Evolutionary conservation across 2,329 filamentous ascomycete genomes (phyloP), one percentile per base, ranked within the genome.

Genomic region (Colletotrichum scovillei): DNA sequence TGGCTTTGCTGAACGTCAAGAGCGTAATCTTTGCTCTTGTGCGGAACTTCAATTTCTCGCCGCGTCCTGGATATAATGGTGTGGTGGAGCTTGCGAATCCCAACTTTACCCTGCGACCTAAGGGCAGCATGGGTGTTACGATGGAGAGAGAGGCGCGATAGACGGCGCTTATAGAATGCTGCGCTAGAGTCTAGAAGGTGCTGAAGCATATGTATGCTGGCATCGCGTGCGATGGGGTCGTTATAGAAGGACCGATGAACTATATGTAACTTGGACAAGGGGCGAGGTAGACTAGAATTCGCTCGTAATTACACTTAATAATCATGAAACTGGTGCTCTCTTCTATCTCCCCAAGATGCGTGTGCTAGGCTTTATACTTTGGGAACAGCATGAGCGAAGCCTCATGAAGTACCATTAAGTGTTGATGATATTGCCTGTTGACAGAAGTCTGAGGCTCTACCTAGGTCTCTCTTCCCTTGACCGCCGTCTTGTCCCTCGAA

Each of bases 1-100:
- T 76, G 66, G 74, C 74, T 5, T 42, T 74, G 11, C 46, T 76
- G 12, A 69, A 69, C 49, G n/a, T 72, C 38, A 76, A 76, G 74
- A 52, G 62, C 42, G 70, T 70, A 14, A 74, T 76, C n/a, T 63
- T 74, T 1, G 63, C 49, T 19, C 64, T 76, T 2, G 69, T 68
- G 14, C 58, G 70, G 22, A 55, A 49, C 16, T 76, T 76, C 28
- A 22, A 12, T 9, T 75, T 76, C 35, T 59, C 62, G 16, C 52
- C 73, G 19, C 52, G 19, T 7, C 66, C 67, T 2, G 67, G 63
- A 16, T 69, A 64, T 8, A 28, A 59, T 14, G 73, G 69, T 0
- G 26, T 14, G 7, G 16, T 75, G 5, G 67, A 74, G 58, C 64
- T 71, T 1, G 58, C 74, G 16, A 76, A 76, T 22, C 74, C 74